A percentile compares a stretch with the other conserved stretches of the same genome.
These are phyloP conservation scores for Epichloe hybrida DNA, from an alignment of 2,329 filamentous ascomycete genomes.

Conservation along the genomic window DNA sequence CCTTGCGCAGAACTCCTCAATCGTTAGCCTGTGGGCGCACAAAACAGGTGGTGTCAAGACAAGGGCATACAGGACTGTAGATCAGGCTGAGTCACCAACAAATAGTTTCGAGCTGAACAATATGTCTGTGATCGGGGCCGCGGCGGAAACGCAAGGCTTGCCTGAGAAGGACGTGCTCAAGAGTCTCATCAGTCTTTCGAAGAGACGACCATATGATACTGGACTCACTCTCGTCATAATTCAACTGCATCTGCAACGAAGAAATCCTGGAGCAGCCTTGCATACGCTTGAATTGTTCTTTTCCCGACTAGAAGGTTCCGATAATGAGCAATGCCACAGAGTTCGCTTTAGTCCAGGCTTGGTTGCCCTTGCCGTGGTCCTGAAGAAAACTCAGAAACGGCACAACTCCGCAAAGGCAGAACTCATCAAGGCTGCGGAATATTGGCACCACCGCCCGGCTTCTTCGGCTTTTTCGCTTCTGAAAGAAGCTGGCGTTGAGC, in stretches of 20 bases:
- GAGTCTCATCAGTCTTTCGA: constrained; percentile 53
- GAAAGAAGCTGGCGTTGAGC: constrained; percentile 66
- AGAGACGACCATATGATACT: constrained; percentile 64
- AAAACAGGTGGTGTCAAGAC: constrained; percentile 51
- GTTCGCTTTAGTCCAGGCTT: constrained; percentile 75
- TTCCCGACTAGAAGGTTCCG: constrained; percentile 51
- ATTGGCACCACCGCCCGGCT: constrained; percentile 56
- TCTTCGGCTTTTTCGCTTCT: constrained; percentile 48
- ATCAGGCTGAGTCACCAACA: constrained; percentile 15
- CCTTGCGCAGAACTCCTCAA: constrained; percentile 46
- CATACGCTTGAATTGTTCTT: constrained; percentile 66
- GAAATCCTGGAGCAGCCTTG: constrained; percentile 61
- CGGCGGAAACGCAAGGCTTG: constrained; percentile 53
- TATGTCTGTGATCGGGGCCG: constrained; percentile 47
- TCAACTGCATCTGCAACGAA: constrained; percentile 63
- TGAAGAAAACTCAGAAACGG: constrained; percentile 67
- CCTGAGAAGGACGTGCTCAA: constrained; percentile 56
- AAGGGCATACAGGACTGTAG: constrained; percentile 31
- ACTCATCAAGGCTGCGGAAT: constrained; percentile 62
- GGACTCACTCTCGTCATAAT: constrained; percentile 68
- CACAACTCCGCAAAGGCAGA: constrained; percentile 58
- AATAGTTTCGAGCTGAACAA: constrained; percentile 21
- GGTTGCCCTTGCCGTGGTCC: constrained; percentile 62
- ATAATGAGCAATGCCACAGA: constrained; percentile 43
- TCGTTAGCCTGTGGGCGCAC: constrained; percentile 50